These are phyloP conservation scores for Cordyceps tenuipes DNA, from an alignment of 2,329 filamentous ascomycete species.

Conservation along the genomic window DNA sequence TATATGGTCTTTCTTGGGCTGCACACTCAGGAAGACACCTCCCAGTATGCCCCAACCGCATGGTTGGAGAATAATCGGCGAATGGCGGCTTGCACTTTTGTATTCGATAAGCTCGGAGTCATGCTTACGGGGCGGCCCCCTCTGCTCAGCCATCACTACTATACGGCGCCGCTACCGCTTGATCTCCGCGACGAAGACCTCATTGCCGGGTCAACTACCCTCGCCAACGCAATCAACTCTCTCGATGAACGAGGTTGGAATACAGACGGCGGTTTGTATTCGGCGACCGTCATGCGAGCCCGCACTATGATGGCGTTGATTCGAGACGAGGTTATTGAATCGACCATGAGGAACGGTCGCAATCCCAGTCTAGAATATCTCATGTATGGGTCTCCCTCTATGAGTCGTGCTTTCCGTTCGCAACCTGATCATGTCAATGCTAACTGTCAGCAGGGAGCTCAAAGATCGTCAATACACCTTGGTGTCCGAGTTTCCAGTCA, in stretches of 20 bases:
- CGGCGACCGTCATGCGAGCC: slow-evolving; percentile 37
- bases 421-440: not conserved
- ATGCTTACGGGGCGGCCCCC: slow-evolving; percentile 49
- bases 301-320: slow-evolving; percentile 40
- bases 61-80: slow-evolving; percentile 9
- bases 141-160: slow-evolving; percentile 42
- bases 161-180: slow-evolving; percentile 43
- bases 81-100: not conserved
- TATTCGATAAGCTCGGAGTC: slow-evolving; percentile 40
- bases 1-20: slow-evolving; percentile 1
- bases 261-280: slow-evolving; percentile 31
- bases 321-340: slow-evolving; percentile 50
- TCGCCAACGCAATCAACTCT: slow-evolving; percentile 15
- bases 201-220: slow-evolving; percentile 26
- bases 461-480: slow-evolving; percentile 26
- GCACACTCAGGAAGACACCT: not conserved
- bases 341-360: slow-evolving; percentile 35
- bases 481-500: slow-evolving; percentile 27
- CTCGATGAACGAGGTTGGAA: slow-evolving; percentile 47
- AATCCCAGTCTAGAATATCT: slow-evolving; percentile 15
- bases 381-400: slow-evolving; percentile 13
- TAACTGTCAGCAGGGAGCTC: slow-evolving; percentile 22
- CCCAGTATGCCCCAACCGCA: not conserved
- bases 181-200: slow-evolving; percentile 44
- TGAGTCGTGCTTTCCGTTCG: not conserved